Conservation (phyloP, 352 stramenopile genomes). For the Elongisporangium anandrum region DNA sequence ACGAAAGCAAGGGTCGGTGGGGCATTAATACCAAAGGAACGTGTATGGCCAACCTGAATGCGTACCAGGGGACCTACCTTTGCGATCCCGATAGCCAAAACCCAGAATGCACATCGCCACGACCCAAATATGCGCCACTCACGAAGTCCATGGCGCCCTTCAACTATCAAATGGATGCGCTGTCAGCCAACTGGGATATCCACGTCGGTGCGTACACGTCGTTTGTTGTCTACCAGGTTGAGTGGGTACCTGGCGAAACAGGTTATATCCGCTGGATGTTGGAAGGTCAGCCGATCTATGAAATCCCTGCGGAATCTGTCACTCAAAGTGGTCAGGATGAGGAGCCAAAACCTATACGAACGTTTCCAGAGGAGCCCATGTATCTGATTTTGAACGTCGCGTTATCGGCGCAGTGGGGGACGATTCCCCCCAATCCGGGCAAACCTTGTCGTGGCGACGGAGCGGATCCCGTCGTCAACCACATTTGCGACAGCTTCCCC, state of each 20-base stretch:
- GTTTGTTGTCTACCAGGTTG: constrained; percentile 59
- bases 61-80: constrained; percentile 56
- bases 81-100: constrained; percentile 64
- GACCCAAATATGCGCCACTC: constrained; percentile 38
- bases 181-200: constrained; percentile 67
- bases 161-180: constrained; percentile 70
- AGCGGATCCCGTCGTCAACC: constrained; percentile 37
- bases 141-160: constrained; percentile 62
- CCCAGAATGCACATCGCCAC: constrained; percentile 30
- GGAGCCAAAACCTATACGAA: constrained; percentile 47
- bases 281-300: constrained; percentile 51
- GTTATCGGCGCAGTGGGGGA: constrained; percentile 83
- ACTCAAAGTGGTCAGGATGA: constrained; percentile 37
- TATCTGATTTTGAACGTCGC: constrained; percentile 95
- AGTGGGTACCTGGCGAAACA: constrained; percentile 63
- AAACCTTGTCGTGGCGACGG: constrained; percentile 54
- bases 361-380: constrained; percentile 85
- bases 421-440: constrained; percentile 49
- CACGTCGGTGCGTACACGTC: constrained; percentile 59
- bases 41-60: constrained; percentile 58
- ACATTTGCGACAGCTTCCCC: constrained; percentile 75
- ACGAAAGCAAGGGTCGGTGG: constrained; percentile 36
- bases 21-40: constrained; percentile 67
- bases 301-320: constrained; percentile 57
- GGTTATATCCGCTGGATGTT: constrained; percentile 73